Percentiles rank a stretch among this genome's conserved stretches.
Evolutionary conservation across 176 grass and related monocot species (phyloP).

Genomic region (Elymus sibiricus): DNA sequence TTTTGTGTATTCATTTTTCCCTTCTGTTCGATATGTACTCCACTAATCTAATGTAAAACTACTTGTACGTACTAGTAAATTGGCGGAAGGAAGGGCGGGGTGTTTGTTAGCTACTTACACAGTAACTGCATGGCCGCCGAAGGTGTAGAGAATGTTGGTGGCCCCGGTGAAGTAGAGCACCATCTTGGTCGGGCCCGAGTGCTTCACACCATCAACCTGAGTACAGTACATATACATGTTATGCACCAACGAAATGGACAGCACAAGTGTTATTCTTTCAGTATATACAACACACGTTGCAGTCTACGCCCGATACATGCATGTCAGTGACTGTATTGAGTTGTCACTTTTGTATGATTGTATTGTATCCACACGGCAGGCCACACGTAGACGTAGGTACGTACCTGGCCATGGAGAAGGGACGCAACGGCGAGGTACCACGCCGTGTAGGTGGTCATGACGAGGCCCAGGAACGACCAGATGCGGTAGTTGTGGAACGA

Average conservation of each 20-base stretch:
- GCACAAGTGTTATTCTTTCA: background rate
- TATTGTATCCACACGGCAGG: too few relatives aligned
- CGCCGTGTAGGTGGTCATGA: conserved; percentile 98
- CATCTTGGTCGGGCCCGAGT: conserved; percentile 90
- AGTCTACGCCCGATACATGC: too few relatives aligned
- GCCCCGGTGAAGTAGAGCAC: conserved; percentile 98
- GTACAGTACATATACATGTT: background rate
- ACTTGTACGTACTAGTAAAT: background rate
- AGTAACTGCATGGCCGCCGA: conserved; percentile 96
- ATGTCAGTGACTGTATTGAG: too few relatives aligned
- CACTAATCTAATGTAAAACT: background rate
- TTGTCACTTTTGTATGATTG: too few relatives aligned
- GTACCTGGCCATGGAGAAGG: conserved; percentile 87
- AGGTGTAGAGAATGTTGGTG: conserved; percentile 99
- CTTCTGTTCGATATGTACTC: background rate
- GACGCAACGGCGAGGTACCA: conserved; percentile 98
- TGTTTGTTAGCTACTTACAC: conserved; percentile 75
- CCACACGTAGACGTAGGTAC: background rate
- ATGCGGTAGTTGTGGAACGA: conserved; percentile 99
- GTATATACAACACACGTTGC: too few relatives aligned
- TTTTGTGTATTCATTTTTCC: background rate
- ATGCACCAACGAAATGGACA: background rate
- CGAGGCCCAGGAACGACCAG: conserved; percentile 93
- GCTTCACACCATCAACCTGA: conserved; percentile 90
- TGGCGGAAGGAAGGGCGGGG: background rate